Base-by-base conservation (phyloP, 176 grass and related monocot genomes). In the Ensete glaucum region DNA sequence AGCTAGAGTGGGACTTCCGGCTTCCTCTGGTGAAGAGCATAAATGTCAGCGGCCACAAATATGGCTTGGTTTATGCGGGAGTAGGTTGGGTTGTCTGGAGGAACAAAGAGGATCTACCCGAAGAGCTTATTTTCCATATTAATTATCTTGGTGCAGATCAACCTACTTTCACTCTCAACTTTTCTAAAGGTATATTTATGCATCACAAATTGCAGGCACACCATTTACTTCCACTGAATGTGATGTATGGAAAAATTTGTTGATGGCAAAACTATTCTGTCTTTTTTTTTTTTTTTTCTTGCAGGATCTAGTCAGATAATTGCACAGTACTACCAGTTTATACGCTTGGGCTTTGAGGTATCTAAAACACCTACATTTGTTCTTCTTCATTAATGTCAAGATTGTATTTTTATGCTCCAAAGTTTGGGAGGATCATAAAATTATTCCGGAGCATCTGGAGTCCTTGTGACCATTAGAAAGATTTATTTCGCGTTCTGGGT, bases 61-160 rank as follows among this genome's bases (percentile, higher is more conserved):
- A 92, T 70, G 93, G 93, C 26, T 90, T 92, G 73, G 93, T 97
- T 1, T 97, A 91, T 72, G 87, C 94, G 15, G 94, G 94, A 20
- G 74, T 97, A 48, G 90, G 90, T 0, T 97, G 93, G 93, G 93
- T 96, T 0, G 24, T 96, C 25, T 92, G 93, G 93, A 17, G 87
- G 17, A 92, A 17, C 77, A 92, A 85, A 53, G 87, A 87, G 21
- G 89, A 96, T 62, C 67, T 92, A 0, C 89, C 89, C 0, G 93
- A 96, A 51, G 93, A 96, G 55, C 87, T 96, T 73, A 92, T 96
- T 73, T 92, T 96, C 82, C 93, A 90, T 76, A 96, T 96, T 62
- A 96, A 96, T 87, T 96, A 96, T 81, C 89, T 92, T n/a, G 93
- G 89, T 25, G 87, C 93, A 12, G 89, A 96, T 78, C 89, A 96